Base-by-base conservation (phyloP, 352 stramenopile genomes). In the Phytopythium litorale region DNA sequence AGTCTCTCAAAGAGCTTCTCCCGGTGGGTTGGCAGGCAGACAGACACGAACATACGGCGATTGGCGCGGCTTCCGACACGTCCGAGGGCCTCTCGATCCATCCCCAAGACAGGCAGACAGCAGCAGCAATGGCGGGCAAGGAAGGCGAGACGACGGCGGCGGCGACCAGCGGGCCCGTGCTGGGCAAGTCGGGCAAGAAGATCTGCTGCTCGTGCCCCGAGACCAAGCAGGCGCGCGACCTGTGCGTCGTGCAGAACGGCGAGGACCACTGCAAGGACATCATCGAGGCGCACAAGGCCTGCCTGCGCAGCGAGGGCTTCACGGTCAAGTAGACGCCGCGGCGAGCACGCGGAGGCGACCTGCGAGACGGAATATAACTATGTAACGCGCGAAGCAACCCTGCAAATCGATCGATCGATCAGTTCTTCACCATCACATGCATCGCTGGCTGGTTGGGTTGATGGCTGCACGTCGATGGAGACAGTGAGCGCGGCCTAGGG, bases 141-240 rank as follows among this genome's bases (percentile, higher is more conserved):
- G 64, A 73, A 50, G 70, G 40, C 49, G 56, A 68, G 32, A 68
- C 61, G 18, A 56, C 59, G 19, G 67, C 58, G 13, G 71, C 63
- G 21, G 45, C 59, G 19, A 58, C 71, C 59, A 58, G 72, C 6
- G 61, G 62, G 2, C 84, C 83, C 1, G 72, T 91, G 59, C 54
- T 97, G 30, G 88, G 88, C 66, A 99, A 98, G 79, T 98, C 93
- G 0, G 94, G 96, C 65, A 98, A 98, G 79, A 98, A 98, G 77
- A 99, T 99, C 65, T 99, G 97, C 78, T 99, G 97, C 75, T 98
- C 92, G 53, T 99, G 97, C 68, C 97, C 97, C 21, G 96, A 98
- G 30, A 99, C 96, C 33, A 98, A 98, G 77, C 78, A 97, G 71
- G 90, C 76, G 60, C 87, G 93, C 49, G 93, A 98, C 66, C 65